Evolutionary conservation across 345 rosid genomes (phyloP).

Genomic region (Hypericum perforatum): DNA sequence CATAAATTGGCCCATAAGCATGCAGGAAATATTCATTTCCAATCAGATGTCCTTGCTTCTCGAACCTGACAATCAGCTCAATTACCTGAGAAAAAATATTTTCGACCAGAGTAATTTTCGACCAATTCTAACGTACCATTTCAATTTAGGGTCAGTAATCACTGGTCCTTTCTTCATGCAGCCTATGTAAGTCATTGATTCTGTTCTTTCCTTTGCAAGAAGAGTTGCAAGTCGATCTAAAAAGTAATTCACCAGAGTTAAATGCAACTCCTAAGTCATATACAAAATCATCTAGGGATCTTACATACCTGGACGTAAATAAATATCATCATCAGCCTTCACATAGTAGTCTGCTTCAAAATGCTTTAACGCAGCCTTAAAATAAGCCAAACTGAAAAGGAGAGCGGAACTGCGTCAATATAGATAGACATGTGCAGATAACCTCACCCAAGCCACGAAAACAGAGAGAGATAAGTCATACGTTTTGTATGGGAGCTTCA

Average conservation of each 20-base stretch:
- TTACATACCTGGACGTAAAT: conserved; percentile 65
- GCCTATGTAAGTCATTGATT: conserved; percentile 54
- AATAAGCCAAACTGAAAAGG: conserved; percentile 44
- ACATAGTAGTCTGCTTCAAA: conserved; percentile 78
- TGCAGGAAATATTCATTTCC: conserved; percentile 77
- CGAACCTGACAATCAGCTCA: conserved; percentile 39
- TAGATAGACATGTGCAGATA: too few species aligned
- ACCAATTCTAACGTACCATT: conserved; percentile 34
- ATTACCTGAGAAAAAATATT: conserved; percentile 7
- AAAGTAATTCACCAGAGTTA: neutral
- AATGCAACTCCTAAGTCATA: too few species aligned
- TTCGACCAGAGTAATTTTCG: neutral
- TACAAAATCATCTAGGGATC: neutral
- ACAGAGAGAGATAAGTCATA: conserved; percentile 17
- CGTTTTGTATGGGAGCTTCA: conserved; percentile 67
- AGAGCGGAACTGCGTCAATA: neutral
- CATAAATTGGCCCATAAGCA: conserved; percentile 70
- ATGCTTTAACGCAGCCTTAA: conserved; percentile 54
- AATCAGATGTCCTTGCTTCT: conserved; percentile 62
- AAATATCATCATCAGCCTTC: conserved; percentile 74
- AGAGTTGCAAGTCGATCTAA: conserved; percentile 75
- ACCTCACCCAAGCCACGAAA: neutral
- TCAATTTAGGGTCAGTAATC: conserved; percentile 62
- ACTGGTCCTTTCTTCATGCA: conserved; percentile 94
- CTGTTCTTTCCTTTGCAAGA: conserved; percentile 63